Evolutionary conservation across 1,139 yeast genomes (phyloP).

Genomic region (Zygoascus hellenicus): DNA sequence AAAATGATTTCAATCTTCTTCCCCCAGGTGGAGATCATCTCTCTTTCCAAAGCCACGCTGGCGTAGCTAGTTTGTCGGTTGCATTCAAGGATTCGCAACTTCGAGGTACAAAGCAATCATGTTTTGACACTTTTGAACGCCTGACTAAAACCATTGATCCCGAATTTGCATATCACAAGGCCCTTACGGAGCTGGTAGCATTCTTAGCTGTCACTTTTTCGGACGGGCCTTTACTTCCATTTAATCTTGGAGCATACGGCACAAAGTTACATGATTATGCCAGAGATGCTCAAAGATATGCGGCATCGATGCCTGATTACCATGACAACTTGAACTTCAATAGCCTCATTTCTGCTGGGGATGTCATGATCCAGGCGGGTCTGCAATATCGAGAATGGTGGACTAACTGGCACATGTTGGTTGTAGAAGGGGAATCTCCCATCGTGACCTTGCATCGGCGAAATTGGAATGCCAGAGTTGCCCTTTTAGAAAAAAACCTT

Average conservation of each 20-base stretch:
- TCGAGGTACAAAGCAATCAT: conserved; percentile 52
- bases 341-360: conserved; percentile 24
- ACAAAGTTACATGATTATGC: conserved; percentile 41
- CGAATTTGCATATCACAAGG: conserved; percentile 50
- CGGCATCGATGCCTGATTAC: conserved; percentile 23
- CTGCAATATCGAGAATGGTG: conserved; percentile 41
- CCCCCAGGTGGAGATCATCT: conserved; percentile 51
- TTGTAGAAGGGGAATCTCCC: conserved; percentile 53
- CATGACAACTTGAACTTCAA: conserved; percentile 18
- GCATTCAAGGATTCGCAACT: conserved; percentile 37
- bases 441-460: conserved; percentile 64
- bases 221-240: conserved; percentile 76
- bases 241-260: conserved; percentile 49
- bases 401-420: conserved; percentile 48
- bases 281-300: conserved; percentile 46
- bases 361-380: conserved; percentile 24
- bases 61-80: conserved; percentile 64
- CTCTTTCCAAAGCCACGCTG: conserved; percentile 59
- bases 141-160: conserved; percentile 50
- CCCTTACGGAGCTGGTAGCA: conserved; percentile 54
- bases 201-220: conserved; percentile 49
- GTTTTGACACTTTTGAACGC: conserved; percentile 60
- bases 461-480: conserved; percentile 70
- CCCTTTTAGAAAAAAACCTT: conserved; percentile 51
- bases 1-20: conserved; percentile 11